Percentiles rank a stretch among this genome's conserved stretches.
phyloP scores from a whole-genome alignment of 192 early-diverging fungal species.

The Irineochytrium annulatum region DNA sequence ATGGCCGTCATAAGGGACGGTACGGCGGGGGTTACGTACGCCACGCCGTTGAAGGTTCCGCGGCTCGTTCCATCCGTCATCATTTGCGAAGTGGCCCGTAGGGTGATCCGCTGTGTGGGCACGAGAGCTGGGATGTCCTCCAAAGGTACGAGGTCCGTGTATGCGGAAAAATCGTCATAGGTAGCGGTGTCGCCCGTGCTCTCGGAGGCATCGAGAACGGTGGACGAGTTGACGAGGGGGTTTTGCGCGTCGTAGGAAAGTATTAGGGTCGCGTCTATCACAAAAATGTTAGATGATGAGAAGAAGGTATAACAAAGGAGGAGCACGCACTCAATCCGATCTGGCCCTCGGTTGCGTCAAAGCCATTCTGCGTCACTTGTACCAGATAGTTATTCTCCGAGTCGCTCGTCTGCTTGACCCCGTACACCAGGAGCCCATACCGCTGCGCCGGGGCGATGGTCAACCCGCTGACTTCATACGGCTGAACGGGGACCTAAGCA shows the following conservation, averaged over 20 bases:
- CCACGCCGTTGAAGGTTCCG: conserved; percentile 71
- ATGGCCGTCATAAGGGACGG: conserved; percentile 64
- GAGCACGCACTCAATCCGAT: no score
- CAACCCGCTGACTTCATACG: conserved; percentile 48
- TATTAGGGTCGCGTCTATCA: background rate
- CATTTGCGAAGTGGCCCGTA: conserved; percentile 60
- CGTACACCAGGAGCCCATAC: conserved; percentile 70
- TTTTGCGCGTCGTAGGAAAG: no score
- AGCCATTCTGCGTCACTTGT: conserved; percentile 37
- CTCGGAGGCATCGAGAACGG: no score
- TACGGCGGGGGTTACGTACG: conserved; percentile 59
- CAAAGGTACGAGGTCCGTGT: conserved; percentile 39
- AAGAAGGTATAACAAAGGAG: no score
- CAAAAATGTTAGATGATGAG: background rate
- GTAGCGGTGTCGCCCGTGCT: background rate
- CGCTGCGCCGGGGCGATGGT: conserved; percentile 67
- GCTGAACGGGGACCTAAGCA: conserved; percentile 52
- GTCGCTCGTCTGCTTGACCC: conserved; percentile 30
- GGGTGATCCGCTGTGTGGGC: conserved; percentile 8
- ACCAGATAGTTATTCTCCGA: conserved; percentile 49
- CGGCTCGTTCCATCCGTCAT: conserved; percentile 67
- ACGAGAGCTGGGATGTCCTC: conserved; percentile 26
- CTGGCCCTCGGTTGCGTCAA: no score
- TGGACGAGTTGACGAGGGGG: no score
- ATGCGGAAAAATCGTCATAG: conserved; percentile 49